These are phyloP conservation scores for Colletotrichum spaethianum DNA, from an alignment of 2,329 filamentous ascomycete species.

Conservation along the genomic window DNA sequence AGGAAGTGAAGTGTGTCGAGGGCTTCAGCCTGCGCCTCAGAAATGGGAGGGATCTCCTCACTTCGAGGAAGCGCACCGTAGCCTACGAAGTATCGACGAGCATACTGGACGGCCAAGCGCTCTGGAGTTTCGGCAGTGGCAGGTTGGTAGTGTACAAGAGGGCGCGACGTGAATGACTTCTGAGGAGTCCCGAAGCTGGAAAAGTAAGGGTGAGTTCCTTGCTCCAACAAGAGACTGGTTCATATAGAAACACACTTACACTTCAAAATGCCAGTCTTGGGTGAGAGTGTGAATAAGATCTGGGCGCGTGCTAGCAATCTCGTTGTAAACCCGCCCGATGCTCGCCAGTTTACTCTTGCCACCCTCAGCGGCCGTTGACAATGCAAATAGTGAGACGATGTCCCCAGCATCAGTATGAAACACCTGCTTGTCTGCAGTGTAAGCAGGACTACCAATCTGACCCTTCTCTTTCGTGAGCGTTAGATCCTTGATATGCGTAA, in stretches of 20 bases:
- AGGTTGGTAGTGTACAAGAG: slow-evolving; percentile 70
- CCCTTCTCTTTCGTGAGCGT: slow-evolving; percentile 49
- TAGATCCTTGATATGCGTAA: slow-evolving; percentile 76
- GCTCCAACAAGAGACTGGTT: neutral
- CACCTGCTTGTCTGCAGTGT: slow-evolving; percentile 72
- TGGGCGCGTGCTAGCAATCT: slow-evolving; percentile 71
- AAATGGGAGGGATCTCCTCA: slow-evolving; percentile 68
- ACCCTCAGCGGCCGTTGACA: slow-evolving; percentile 66
- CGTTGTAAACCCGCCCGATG: slow-evolving; percentile 73
- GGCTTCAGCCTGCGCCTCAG: slow-evolving; percentile 67
- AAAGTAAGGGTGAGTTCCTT: neutral
- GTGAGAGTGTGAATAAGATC: slow-evolving; percentile 72
- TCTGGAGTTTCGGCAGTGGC: slow-evolving; percentile 62
- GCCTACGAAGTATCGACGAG: slow-evolving; percentile 70
- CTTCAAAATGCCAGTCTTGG: slow-evolving; percentile 63
- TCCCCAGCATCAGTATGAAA: slow-evolving; percentile 76
- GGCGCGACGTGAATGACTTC: slow-evolving; percentile 62
- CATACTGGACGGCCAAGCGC: slow-evolving; percentile 72
- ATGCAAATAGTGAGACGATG: slow-evolving; percentile 70
- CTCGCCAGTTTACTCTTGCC: slow-evolving; percentile 72
- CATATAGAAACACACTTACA: slow-evolving; percentile 46
- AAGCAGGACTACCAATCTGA: slow-evolving; percentile 71
- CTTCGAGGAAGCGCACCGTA: slow-evolving; percentile 69
- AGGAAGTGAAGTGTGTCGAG: slow-evolving; percentile 66
- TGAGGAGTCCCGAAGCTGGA: slow-evolving; percentile 66